Evolutionary conservation across 2,329 filamentous ascomycete genomes (phyloP), one percentile per base, ranked within the genome.

Genomic region (Nothophoma quercina): DNA sequence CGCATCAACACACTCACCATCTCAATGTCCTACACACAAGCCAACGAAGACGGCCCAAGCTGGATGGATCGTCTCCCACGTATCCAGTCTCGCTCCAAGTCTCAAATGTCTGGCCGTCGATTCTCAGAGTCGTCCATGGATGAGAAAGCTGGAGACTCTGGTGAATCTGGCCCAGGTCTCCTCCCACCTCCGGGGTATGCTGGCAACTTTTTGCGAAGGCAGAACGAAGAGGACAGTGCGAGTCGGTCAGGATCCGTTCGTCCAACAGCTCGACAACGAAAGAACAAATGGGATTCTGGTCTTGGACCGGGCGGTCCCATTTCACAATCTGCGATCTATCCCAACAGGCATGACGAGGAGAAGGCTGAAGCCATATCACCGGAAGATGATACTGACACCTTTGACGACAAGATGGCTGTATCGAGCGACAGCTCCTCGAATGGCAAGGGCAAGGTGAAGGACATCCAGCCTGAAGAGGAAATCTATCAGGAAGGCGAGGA

Each of bases 1-100:
- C 93, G 90, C 56, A 99, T 99, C 83, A 98, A 98, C 77, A 98
- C 95, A 0, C 78, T 99, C 62, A 93, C 91, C 1, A 82, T 99
- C 55, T 97, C 95, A 48, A 90, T 99, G 85, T 97, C 95, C 0
- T 99, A 98, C 78, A 99, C 95, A 0, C 86, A 88, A 56, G 92
- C 88, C 15, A 90, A 89, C 42, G 93, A 96, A 49, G 91, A 96
- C 28, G 91, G 92, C 0, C 90, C 92, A 2, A 87, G 87, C 1
- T 99, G 95, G 95, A 96, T 98, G 90, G 95, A 96, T 63, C 85
- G 95, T 46, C 80, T 99, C 34, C 95, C 95, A 5, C 82, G 86
- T 39, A 86, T 89, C 26, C 89, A 91, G 60, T 97, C 95, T 1
- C 87, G 93, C 64, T 91, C 92, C 4, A 90, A 89, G 70, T 89